Evolutionary conservation across 208 protist genomes (phyloP), one percentile per base, ranked within the genome.

Genomic region (Leishmania arabica): DNA sequence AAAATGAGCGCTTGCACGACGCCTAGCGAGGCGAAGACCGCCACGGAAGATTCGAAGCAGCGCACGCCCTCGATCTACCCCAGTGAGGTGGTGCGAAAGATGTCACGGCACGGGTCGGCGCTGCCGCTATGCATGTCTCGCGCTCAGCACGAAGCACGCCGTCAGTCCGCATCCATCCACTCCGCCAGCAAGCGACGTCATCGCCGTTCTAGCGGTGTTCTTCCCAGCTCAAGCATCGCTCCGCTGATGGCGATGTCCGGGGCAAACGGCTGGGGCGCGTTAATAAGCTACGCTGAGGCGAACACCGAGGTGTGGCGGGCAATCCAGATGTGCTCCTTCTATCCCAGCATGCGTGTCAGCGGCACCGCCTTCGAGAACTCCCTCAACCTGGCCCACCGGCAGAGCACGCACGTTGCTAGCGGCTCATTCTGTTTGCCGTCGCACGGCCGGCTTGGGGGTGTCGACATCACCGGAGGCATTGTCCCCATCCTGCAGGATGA

Each of bases 301-400:
- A 76, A 75, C 64, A 65, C 62, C 6, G 84, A 83, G 21, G 51
- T 93, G 13, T 84, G 91, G 7, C 90, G 89, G 9, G 90, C 92
- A 3, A 58, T 94, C 9, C 81, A 88, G 45, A 95, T 97, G 90
- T 81, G 95, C 54, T 76, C 82, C 37, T 86, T 89, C 17, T 96
- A 96, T 80, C 92, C 94, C 6, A 75, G 92, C 74, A 96, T 97
- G 91, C 58, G 80, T 24, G 91, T 97, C 3, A 73, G 60, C 8
- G 89, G 84, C 15, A 97, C 94, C 5, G 91, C 92, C 11, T 97
- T 96, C 80, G 90, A 93, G 75, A 96, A 94, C 79, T 84, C 79
- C 51, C 80, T 93, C 31, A 80, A 84, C 54, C 78, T 83, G 70
- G 75, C 82, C 21, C 81, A 81, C 37, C 83, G 80, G 34, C 27